Evolutionary conservation across 108 stramenopile genomes (phyloP).

Genomic region (Fistulifera solaris): DNA sequence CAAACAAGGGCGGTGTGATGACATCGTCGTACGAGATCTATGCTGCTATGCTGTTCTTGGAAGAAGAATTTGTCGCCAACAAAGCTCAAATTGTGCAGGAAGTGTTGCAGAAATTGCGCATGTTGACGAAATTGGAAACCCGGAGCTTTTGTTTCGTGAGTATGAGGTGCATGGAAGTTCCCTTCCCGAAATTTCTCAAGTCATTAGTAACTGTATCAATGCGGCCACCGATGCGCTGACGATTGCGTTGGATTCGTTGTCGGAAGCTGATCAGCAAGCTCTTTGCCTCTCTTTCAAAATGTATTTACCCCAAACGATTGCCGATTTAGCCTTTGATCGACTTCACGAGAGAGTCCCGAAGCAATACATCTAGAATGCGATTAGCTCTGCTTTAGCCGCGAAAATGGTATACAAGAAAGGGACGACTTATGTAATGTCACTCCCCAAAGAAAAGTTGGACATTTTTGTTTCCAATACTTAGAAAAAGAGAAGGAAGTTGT

Average conservation of each 20-base stretch:
- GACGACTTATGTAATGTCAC: constrained; percentile 80
- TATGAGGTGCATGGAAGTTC: constrained; percentile 67
- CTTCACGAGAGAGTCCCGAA: constrained; percentile 69
- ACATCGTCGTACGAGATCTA: constrained; percentile 93
- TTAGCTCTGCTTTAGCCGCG: constrained; percentile 84
- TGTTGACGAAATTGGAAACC: constrained; percentile 77
- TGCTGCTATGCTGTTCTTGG: constrained; percentile 88
- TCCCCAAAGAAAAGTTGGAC: constrained; percentile 51
- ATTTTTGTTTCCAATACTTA: constrained; percentile 67
- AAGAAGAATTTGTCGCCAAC: constrained; percentile 88
- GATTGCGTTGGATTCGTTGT: constrained; percentile 56
- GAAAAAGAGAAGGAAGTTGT: constrained; percentile 75
- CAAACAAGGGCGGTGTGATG: constrained; percentile 98
- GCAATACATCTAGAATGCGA: constrained; percentile 91
- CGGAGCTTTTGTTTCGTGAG: constrained; percentile 94
- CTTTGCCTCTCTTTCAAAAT: constrained; percentile 68
- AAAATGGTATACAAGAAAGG: constrained; percentile 97
- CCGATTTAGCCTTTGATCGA: constrained; percentile 74
- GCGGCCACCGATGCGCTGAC: constrained; percentile 84
- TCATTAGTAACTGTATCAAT: constrained; percentile 88
- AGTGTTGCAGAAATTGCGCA: constrained; percentile 82
- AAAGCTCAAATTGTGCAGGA: constrained; percentile 90
- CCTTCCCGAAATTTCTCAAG: constrained; percentile 78
- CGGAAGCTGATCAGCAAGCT: constrained; percentile 55
- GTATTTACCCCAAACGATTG: constrained; percentile 84